Evolutionary conservation across 768 basidiomycete genomes (phyloP).

Genomic region (Kwoniella dejecticola): DNA sequence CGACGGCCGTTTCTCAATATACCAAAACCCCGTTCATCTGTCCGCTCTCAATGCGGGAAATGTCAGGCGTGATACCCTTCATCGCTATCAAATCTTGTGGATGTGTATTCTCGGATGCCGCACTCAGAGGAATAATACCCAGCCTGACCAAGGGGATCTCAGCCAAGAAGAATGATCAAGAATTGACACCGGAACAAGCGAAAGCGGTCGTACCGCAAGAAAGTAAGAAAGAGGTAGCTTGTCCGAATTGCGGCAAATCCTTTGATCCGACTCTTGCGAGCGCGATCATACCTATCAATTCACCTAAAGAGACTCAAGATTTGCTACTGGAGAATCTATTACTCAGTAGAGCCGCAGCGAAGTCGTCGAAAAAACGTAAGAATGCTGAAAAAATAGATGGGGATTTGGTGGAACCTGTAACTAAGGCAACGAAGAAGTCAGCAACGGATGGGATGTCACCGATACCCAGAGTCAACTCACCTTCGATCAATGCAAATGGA

Average conservation of each 20-base stretch:
- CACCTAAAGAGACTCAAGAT: slow-evolving; percentile 42
- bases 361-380: slow-evolving; percentile 48
- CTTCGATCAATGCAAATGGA: slow-evolving; percentile 5
- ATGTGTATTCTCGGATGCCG: slow-evolving; percentile 85
- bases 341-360: slow-evolving; percentile 28
- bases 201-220: slow-evolving; percentile 25
- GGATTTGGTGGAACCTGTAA: background rate
- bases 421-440: background rate
- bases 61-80: slow-evolving; percentile 88
- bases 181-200: slow-evolving; percentile 25
- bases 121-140: slow-evolving; percentile 71
- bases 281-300: slow-evolving; percentile 46
- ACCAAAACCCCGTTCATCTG: slow-evolving; percentile 79
- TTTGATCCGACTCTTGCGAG: slow-evolving; percentile 30
- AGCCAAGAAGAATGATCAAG: slow-evolving; percentile 60
- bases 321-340: slow-evolving; percentile 34
- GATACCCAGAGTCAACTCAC: background rate
- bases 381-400: slow-evolving; percentile 11
- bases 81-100: slow-evolving; percentile 83
- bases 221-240: slow-evolving; percentile 28
- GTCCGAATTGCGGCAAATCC: slow-evolving; percentile 48
- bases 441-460: background rate
- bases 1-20: slow-evolving; percentile 45
- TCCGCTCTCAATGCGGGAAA: slow-evolving; percentile 87
- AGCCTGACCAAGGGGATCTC: slow-evolving; percentile 71